Conservation (phyloP, 352 stramenopile genomes). For the Phytophthora fragariae region DNA sequence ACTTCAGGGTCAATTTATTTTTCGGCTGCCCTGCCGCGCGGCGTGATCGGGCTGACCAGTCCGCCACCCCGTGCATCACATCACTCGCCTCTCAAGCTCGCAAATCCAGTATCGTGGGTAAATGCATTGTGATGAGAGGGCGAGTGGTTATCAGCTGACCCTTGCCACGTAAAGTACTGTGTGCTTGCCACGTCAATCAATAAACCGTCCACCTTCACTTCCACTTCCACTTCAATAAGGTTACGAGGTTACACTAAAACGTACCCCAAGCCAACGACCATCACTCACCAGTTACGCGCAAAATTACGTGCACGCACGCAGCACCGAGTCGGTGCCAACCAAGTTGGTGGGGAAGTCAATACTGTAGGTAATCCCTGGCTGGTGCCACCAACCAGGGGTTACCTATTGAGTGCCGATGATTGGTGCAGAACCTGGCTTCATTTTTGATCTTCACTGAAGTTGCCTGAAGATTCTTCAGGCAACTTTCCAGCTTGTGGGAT, state of each 20-base stretch:
- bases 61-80: constrained; percentile 4
- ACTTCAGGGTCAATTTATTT: too few species aligned
- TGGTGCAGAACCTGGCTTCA: too few species aligned
- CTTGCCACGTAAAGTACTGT: constrained; percentile 10
- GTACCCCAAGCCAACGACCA: neutral
- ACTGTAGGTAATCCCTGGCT: too few species aligned
- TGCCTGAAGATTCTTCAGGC: too few species aligned
- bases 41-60: neutral
- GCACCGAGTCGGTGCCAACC: too few species aligned
- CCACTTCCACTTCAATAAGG: neutral
- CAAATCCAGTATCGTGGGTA: constrained; percentile 1
- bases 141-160: constrained; percentile 18
- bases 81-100: neutral
- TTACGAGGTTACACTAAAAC: neutral
- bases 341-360: too few species aligned
- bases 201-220: neutral
- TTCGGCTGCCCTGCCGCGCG: too few species aligned
- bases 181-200: neutral
- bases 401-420: too few species aligned
- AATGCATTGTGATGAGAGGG: constrained; percentile 1
- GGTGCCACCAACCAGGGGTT: too few species aligned
- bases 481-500: too few species aligned
- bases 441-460: too few species aligned
- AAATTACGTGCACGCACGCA: too few species aligned
- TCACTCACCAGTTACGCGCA: neutral